Conservation (phyloP, 202 grass and related monocot genomes). For the Brachypodium distachyon region DNA sequence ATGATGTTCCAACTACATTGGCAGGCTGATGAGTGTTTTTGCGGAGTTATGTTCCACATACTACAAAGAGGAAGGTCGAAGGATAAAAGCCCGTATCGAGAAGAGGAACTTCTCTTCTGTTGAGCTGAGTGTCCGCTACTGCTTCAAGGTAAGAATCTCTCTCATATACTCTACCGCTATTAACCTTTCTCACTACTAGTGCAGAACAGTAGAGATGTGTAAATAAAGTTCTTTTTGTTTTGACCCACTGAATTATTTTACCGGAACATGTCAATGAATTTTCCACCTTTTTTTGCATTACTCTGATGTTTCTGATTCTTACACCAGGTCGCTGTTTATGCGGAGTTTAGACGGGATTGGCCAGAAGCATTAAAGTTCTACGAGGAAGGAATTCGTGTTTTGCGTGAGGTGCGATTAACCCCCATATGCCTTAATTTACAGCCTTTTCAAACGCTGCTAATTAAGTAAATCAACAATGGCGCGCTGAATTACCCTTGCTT, state of each 20-base stretch:
- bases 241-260: background rate
- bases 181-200: background rate
- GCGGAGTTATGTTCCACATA: constrained; percentile 75
- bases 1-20: constrained; percentile 13
- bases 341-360: constrained; percentile 96
- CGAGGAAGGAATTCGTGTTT: constrained; percentile 82
- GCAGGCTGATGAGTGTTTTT: constrained; percentile 70
- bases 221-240: background rate
- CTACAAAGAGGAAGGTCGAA: constrained; percentile 85
- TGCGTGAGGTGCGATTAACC: constrained; percentile 62
- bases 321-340: constrained; percentile 84
- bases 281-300: constrained; percentile 9
- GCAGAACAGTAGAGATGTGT: background rate
- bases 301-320: constrained; percentile 12
- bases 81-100: constrained; percentile 79
- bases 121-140: constrained; percentile 82
- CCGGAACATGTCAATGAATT: background rate
- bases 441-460: background rate
- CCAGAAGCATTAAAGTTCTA: constrained; percentile 88
- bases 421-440: background rate
- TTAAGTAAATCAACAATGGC: background rate
- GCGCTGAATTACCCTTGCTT: constrained; percentile 2
- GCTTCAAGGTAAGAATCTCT: constrained; percentile 66
- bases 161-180: constrained; percentile 7
- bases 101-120: constrained; percentile 77